Conservation (phyloP, 257 asterid genomes). For the Thymus mandschuricus region DNA sequence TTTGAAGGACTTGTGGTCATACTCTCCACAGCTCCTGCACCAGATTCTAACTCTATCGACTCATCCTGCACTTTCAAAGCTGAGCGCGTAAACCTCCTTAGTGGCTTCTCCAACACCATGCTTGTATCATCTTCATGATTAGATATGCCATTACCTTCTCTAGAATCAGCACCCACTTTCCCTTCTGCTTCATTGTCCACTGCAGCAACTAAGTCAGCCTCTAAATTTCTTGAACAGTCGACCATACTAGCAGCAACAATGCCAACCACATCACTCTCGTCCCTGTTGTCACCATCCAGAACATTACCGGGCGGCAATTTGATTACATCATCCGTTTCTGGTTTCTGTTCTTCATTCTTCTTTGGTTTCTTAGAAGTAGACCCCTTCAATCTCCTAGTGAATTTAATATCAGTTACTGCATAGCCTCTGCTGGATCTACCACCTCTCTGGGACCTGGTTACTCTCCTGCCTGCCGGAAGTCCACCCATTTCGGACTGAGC, state of each 20-base stretch:
- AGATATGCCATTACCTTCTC: constrained; percentile 33
- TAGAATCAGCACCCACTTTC: constrained; percentile 30
- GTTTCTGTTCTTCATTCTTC: constrained; percentile 37
- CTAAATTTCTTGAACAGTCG: constrained; percentile 30
- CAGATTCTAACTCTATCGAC: constrained; percentile 35
- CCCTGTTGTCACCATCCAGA: constrained; percentile 23
- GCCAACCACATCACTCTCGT: constrained; percentile 42
- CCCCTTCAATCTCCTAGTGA: constrained; percentile 28
- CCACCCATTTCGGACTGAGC: constrained; percentile 60
- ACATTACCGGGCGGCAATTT: constrained; percentile 30
- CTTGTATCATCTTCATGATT: constrained; percentile 29
- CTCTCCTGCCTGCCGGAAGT: constrained; percentile 57
- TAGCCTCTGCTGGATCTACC: constrained; percentile 34
- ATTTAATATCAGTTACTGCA: constrained; percentile 30
- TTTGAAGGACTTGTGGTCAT: constrained; percentile 45
- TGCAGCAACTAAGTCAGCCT: constrained; percentile 32
- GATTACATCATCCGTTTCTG: constrained; percentile 32
- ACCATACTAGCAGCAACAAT: constrained; percentile 24
- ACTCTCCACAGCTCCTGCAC: constrained; percentile 34
- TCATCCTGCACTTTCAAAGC: constrained; percentile 45
- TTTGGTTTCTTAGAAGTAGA: constrained; percentile 42
- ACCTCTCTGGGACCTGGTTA: constrained; percentile 67
- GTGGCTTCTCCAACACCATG: constrained; percentile 37
- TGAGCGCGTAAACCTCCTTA: constrained; percentile 67
- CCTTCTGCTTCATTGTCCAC: constrained; percentile 33